Base-by-base conservation (phyloP, 179 eudicot species). In the Amaranthus tricolor region DNA sequence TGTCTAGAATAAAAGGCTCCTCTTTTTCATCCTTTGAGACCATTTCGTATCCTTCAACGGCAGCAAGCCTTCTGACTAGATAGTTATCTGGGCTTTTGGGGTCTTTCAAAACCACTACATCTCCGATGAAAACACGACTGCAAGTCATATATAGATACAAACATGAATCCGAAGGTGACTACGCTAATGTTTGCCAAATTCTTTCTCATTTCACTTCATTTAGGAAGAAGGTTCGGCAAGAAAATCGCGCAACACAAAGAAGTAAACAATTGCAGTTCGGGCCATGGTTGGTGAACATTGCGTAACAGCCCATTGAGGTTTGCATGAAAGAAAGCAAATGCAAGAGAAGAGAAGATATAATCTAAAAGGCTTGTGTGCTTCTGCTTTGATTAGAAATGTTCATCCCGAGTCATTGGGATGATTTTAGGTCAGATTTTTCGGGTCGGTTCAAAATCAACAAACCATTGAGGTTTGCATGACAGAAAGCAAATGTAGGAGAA, bases 11-110 rank as follows among this genome's bases (percentile, higher is more conserved):
- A 69, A 95, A 95, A 66, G 97, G 93, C 70, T 90, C 94, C 49
- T 95, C 99, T 73, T 95, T 88, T 76, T 87, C 96, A 77, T 90
- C 93, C 57, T 82, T 93, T 7, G 99, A 95, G 57, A 82, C 96
- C 99, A 95, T 95, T 88, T 92, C 99, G 81, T 86, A 87, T 24
- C 99, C 99, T 83, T 90, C 95, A 53, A 81, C 65, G 7, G 98
- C 98, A 78, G 94, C 96, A 75, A 94, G 79, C 83, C 98, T 94
- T 83, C 97, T 78, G 59, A 94, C 96, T 54, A 94, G 80, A 76
- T 69, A 86, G 63, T 88, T 79, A 15, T 85, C 80, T 15, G 86
- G 68, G 19, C 85, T 83, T 58, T 71, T 85, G 61, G 97, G 98
- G 82, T 90, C 91, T 87, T 92, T 94, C 71, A 94, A 47, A 76